Evolutionary conservation across 2,329 filamentous ascomycete species (phyloP).

Genomic region (Colletotrichum paranaense): DNA sequence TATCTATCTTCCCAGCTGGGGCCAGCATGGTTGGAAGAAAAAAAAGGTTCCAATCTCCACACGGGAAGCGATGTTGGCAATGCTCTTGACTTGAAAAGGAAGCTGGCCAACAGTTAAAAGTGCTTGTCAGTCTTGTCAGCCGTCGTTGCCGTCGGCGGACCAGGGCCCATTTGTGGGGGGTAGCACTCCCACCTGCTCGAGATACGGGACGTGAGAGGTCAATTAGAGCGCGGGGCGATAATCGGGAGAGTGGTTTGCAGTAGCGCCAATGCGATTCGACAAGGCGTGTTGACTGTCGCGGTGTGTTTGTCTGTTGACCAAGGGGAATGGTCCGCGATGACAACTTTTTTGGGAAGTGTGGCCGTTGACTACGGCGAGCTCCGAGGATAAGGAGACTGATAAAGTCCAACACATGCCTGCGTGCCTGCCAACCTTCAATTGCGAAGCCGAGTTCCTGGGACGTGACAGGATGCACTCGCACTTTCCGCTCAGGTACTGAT

Average conservation of each 20-base stretch:
- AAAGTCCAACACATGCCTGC: background rate
- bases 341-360: slow-evolving; percentile 20
- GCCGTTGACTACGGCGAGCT: slow-evolving; percentile 23
- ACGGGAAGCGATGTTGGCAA: slow-evolving; percentile 24
- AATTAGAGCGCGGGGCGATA: slow-evolving; percentile 31
- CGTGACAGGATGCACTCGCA: too few species aligned
- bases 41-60: slow-evolving; percentile 14
- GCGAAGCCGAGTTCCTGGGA: background rate
- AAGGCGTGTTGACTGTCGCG: background rate
- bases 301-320: background rate
- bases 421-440: too few species aligned
- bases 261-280: slow-evolving; percentile 18
- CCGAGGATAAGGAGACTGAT: background rate
- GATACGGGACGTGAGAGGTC: slow-evolving; percentile 41
- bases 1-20: slow-evolving; percentile 15
- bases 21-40: background rate
- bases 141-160: slow-evolving; percentile 8
- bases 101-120: slow-evolving; percentile 32
- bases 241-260: slow-evolving; percentile 22
- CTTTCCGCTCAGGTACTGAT: background rate
- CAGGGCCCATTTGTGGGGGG: slow-evolving; percentile 19
- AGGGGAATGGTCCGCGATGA: slow-evolving; percentile 11
- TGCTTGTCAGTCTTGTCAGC: slow-evolving; percentile 17
- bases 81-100: slow-evolving; percentile 36
- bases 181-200: slow-evolving; percentile 39